Evolutionary conservation across 2,329 filamentous ascomycete species (phyloP).

Genomic region (Colletotrichum ledebouriae): DNA sequence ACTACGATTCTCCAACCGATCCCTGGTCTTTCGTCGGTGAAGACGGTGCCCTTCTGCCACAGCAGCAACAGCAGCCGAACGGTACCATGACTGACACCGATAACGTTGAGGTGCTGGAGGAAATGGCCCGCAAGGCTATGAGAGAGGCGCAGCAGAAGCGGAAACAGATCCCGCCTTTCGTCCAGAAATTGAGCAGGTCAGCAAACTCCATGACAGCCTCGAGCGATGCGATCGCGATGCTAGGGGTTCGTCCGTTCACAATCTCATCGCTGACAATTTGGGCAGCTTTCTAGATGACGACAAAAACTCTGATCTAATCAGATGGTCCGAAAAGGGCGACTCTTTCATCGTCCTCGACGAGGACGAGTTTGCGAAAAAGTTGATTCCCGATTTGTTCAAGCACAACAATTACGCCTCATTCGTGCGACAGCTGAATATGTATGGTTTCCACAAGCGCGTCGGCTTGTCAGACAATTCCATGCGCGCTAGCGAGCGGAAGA

Average conservation of each 20-base stretch:
- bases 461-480: constrained; percentile 97
- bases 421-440: constrained; percentile 95
- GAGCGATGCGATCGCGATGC: neutral
- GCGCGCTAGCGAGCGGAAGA: constrained; percentile 95
- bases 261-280: constrained; percentile 43
- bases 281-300: constrained; percentile 90
- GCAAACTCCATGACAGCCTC: constrained; percentile 45
- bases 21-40: constrained; percentile 61
- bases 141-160: constrained; percentile 89
- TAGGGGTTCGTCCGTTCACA: neutral
- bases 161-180: constrained; percentile 97
- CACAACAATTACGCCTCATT: constrained; percentile 99
- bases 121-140: constrained; percentile 84
- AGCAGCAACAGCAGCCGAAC: constrained; percentile 36
- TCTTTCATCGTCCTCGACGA: constrained; percentile 98
- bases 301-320: constrained; percentile 93
- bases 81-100: constrained; percentile 68
- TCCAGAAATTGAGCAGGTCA: constrained; percentile 97
- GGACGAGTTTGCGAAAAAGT: constrained; percentile 97
- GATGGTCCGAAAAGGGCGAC: constrained; percentile 96
- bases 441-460: constrained; percentile 97
- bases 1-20: constrained; percentile 57
- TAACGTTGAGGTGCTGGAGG: constrained; percentile 83
- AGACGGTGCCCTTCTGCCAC: constrained; percentile 54
- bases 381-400: constrained; percentile 98